These are phyloP conservation scores for Lichtheimia hyalospora DNA, from an alignment of 371 early-diverging fungal genomes.

Conservation along the genomic window DNA sequence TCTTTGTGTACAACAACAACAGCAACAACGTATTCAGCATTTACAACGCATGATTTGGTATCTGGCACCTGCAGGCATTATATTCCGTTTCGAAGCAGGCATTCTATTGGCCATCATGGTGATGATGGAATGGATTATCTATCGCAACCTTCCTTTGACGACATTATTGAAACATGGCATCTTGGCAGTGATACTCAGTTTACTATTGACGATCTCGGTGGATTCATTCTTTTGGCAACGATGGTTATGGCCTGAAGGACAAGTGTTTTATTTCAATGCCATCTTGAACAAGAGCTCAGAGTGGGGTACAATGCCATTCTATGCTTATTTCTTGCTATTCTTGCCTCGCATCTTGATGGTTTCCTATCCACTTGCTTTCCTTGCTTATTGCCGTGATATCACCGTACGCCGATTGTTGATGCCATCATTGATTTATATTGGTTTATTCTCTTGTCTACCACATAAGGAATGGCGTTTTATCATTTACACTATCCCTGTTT, in stretches of 20 bases:
- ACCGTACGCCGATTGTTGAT: constrained; percentile 55
- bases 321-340: constrained; percentile 70
- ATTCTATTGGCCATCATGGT: constrained; percentile 51
- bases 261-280: constrained; percentile 86
- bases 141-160: constrained; percentile 19
- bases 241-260: constrained; percentile 84
- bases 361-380: constrained; percentile 65
- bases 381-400: constrained; percentile 36
- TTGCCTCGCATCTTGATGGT: constrained; percentile 78
- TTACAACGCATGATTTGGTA: constrained; percentile 54
- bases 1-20: constrained; percentile 7
- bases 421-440: constrained; percentile 61
- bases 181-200: constrained; percentile 33
- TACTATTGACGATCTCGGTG: constrained; percentile 58
- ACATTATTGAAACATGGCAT: constrained; percentile 32
- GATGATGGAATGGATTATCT: constrained; percentile 29
- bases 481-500: constrained; percentile 82
- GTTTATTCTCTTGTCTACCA: constrained; percentile 71
- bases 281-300: constrained; percentile 73
- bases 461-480: constrained; percentile 99
- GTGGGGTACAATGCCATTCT: constrained; percentile 84
- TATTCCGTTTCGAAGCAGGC: constrained; percentile 84
- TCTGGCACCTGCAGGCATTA: constrained; percentile 62
- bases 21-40: constrained; percentile 17
- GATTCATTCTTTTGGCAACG: constrained; percentile 87